phyloP scores from a whole-genome alignment of 2,329 filamentous ascomycete genomes.

The Aureobasidium lini region DNA sequence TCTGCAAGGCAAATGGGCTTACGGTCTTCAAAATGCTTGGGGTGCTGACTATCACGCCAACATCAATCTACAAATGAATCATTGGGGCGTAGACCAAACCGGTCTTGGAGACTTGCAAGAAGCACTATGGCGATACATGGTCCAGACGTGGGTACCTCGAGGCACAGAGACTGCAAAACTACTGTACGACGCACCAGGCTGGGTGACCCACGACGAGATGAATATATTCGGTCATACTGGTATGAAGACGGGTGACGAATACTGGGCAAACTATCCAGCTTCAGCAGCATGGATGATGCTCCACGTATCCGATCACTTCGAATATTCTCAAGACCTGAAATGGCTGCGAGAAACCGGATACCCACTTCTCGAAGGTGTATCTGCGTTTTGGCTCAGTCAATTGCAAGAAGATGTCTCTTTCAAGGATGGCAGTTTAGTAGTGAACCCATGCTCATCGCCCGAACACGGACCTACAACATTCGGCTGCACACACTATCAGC shows the following conservation, averaged over 20 bases:
- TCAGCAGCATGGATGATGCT: conserved; percentile 54
- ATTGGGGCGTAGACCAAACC: conserved; percentile 50
- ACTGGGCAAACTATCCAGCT: conserved; percentile 39
- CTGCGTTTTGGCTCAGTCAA: conserved; percentile 50
- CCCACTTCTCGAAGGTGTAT: conserved; percentile 46
- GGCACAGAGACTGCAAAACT: conserved; percentile 47
- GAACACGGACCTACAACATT: conserved; percentile 48
- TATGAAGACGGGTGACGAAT: conserved; percentile 38
- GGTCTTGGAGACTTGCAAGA: conserved; percentile 41
- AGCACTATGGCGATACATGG: conserved; percentile 47
- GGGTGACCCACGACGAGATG: conserved; percentile 51
- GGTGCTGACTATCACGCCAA: conserved; percentile 51
- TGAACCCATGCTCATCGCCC: conserved; percentile 52
- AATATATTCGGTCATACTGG: conserved; percentile 53
- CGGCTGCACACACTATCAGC: conserved; percentile 48
- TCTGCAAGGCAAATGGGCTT: conserved; percentile 50
- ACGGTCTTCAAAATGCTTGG: conserved; percentile 41
- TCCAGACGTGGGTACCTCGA: conserved; percentile 46
- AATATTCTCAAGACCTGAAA: conserved; percentile 41
- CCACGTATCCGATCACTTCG: conserved; percentile 51
- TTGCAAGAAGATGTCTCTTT: conserved; percentile 44
- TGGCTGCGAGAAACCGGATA: conserved; percentile 44
- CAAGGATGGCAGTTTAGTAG: conserved; percentile 47
- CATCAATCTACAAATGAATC: conserved; percentile 57
- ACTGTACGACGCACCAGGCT: conserved; percentile 49